Percentiles rank a stretch among this genome's conserved stretches.
Evolutionary conservation across 306 rosid genomes (phyloP).

Genomic region (Malus domestica): DNA sequence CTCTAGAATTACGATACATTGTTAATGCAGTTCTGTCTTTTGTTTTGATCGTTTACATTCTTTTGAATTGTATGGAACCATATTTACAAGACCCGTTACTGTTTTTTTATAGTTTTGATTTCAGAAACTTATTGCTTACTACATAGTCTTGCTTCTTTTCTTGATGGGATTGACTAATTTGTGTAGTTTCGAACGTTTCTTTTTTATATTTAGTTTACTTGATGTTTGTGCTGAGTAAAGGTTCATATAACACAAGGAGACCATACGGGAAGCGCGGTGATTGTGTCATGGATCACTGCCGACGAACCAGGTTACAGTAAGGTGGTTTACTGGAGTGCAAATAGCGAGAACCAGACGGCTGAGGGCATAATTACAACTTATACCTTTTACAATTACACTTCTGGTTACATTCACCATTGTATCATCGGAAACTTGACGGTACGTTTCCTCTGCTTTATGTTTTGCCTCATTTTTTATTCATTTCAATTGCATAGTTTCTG

Average conservation of each 20-base stretch:
- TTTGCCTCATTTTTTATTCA: background rate
- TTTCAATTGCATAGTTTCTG: background rate
- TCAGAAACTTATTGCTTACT: background rate
- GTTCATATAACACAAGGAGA: constrained; percentile 76
- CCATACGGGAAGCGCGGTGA: constrained; percentile 46
- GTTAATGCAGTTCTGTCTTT: background rate
- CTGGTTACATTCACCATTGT: constrained; percentile 59
- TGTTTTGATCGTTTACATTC: background rate
- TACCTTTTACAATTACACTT: constrained; percentile 43
- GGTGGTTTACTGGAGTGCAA: constrained; percentile 45
- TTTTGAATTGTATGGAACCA: no score
- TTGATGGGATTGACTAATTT: background rate
- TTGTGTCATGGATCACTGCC: constrained; percentile 59
- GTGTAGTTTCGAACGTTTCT: background rate
- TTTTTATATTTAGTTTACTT: background rate
- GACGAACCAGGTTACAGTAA: constrained; percentile 42
- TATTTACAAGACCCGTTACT: no score
- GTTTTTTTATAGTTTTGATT: background rate
- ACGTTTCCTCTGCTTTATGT: background rate
- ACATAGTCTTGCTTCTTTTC: background rate
- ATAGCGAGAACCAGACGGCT: constrained; percentile 21
- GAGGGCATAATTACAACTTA: constrained; percentile 27
- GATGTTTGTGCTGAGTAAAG: constrained; percentile 23
- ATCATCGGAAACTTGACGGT: constrained; percentile 28
- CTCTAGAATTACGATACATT: background rate